Conservation (phyloP, 495 filamentous ascomycete genomes). For the Penicillium paxilli region DNA sequence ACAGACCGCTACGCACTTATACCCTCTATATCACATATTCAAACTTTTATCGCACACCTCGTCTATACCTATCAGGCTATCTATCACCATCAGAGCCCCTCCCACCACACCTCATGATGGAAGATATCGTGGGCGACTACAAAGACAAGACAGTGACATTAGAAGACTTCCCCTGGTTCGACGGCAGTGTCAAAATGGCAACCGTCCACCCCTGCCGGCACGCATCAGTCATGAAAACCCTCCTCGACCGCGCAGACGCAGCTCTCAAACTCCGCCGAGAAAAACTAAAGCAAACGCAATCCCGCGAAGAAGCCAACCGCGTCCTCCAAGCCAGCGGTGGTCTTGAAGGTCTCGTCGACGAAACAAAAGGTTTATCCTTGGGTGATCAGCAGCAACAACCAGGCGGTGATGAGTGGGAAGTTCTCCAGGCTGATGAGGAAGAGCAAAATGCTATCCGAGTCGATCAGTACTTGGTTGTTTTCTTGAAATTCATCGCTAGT, state of each 20-base stretch:
- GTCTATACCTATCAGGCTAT: conserved; percentile 93
- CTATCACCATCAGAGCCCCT: conserved; percentile 79
- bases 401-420: conserved; percentile 87
- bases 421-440: conserved; percentile 65
- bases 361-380: conserved; percentile 49
- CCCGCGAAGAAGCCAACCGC: conserved; percentile 42
- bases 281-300: conserved; percentile 61
- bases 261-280: conserved; percentile 85
- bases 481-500: conserved; percentile 96
- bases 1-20: conserved; percentile 83
- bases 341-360: conserved; percentile 65
- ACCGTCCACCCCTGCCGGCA: conserved; percentile 93
- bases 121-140: conserved; percentile 99
- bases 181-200: conserved; percentile 84
- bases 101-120: conserved; percentile 91
- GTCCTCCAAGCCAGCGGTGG: conserved; percentile 50
- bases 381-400: conserved; percentile 49
- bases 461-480: conserved; percentile 97
- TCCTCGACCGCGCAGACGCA: conserved; percentile 92
- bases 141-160: conserved; percentile 99
- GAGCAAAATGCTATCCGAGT: conserved; percentile 90
- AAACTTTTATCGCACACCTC: conserved; percentile 93
- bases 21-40: conserved; percentile 98
- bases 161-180: conserved; percentile 94
- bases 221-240: conserved; percentile 94